Evolutionary conservation across 345 rosid genomes (phyloP), one percentile per base, ranked within the genome.

Genomic region (Linum tenue): DNA sequence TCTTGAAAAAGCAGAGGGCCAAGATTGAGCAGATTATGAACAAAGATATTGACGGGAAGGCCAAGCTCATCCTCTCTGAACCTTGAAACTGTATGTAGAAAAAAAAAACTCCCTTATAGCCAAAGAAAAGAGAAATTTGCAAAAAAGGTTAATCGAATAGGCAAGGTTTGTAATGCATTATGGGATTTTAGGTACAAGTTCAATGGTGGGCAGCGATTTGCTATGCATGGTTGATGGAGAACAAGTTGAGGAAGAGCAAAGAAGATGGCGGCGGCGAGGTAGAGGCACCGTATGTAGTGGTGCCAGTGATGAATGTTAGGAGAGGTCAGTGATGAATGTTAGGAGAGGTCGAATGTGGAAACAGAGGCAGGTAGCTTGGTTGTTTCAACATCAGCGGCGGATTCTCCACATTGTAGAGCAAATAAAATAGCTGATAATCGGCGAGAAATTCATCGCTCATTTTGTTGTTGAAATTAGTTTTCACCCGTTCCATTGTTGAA

Each of bases 191-290:
- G 91, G 83, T 76, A 80, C 85, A 1, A 83, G 82, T 61, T 83
- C 88, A 41, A 80, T 86, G 86, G 74, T 77, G 35, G 31, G 82
- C 86, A 8, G 83, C 88, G n/a, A 82, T 86, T 65, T 83, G 88
- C 59, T 80, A 82, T 62, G 85, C 91, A 7, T 83, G 85, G 84
- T 71, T 82, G 64, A 60, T 76, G 77, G 84, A 84, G 66, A 78
- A 79, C 36, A 77, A 70, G 56, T 11, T 35, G 62, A 71, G 35
- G 71, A 80, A 82, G 73, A 76, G 61, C 7, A 76, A 70, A 56
- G 77, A 63, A 59, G 70, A 69, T 61, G 67, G 55, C 58, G 57
- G 66, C 53, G 72, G 55, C 37, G 73, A 68, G 12, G 67, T 22
- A 22, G 31, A 22, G 31, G 1, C 31, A 22, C 1, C 62, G 55